These are phyloP conservation scores for Paecilomyces variotii DNA, from an alignment of 2,329 filamentous ascomycete genomes.

Conservation along the genomic window DNA sequence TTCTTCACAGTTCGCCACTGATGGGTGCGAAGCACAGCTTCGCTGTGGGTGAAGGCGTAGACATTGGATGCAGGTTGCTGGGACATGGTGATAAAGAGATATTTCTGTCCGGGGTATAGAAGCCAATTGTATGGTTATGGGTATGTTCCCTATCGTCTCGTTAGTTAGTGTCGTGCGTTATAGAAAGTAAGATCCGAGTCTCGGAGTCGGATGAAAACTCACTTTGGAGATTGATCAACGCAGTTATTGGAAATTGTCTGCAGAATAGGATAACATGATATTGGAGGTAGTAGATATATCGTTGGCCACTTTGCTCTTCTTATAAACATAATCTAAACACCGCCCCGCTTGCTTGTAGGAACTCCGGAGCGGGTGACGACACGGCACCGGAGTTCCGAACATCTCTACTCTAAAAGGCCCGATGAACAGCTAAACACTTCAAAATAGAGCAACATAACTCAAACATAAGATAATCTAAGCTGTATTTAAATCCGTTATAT, in stretches of 20 bases:
- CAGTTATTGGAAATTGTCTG: background rate
- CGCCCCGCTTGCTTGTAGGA: background rate
- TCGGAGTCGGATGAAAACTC: background rate
- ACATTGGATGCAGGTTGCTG: background rate
- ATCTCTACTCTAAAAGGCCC: background rate
- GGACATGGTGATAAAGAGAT: background rate
- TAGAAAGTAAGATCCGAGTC: background rate
- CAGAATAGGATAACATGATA: background rate
- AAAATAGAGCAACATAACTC: no score
- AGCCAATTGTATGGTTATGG: background rate
- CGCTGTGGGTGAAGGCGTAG: constrained; percentile 34
- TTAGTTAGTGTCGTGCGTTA: background rate
- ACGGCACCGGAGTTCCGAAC: background rate
- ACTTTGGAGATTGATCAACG: background rate
- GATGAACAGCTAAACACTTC: no score
- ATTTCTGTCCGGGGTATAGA: background rate
- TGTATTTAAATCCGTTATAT: no score
- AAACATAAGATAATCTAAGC: background rate
- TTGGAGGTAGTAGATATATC: background rate
- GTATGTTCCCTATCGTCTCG: no score
- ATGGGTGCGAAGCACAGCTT: constrained; percentile 28
- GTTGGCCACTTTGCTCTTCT: background rate
- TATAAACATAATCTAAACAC: background rate
- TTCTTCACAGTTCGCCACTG: constrained; percentile 27
- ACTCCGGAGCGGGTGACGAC: background rate